A percentile compares a stretch with the other conserved stretches of the same genome.
phyloP scores from a whole-genome alignment of 352 stramenopile genomes.

The Globisporangium cystogenes region DNA sequence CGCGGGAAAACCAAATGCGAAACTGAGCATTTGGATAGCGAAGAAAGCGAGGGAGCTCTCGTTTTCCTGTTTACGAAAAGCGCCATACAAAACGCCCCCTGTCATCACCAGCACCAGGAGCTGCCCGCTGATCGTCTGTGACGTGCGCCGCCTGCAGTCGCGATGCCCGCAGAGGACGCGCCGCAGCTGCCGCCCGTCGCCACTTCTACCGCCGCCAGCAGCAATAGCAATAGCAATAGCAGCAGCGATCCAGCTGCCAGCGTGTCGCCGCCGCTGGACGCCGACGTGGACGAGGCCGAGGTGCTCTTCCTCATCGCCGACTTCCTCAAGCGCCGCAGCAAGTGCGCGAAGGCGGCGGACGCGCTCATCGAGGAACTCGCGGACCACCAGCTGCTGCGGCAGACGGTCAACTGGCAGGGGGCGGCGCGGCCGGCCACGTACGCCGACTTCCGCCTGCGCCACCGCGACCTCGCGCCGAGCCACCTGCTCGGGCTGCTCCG shows the following conservation, averaged over 20 bases:
- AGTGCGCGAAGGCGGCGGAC: slow-evolving; percentile 58
- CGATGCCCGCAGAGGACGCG: neutral
- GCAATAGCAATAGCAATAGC: neutral
- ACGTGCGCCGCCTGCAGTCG: too few species aligned
- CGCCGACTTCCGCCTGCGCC: slow-evolving; percentile 66
- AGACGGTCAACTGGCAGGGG: slow-evolving; percentile 68
- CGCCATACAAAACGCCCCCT: neutral
- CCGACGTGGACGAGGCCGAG: slow-evolving; percentile 24
- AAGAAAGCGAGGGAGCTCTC: neutral
- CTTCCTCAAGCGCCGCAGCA: slow-evolving; percentile 66
- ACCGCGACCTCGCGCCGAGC: slow-evolving; percentile 55
- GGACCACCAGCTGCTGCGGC: slow-evolving; percentile 45
- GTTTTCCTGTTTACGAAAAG: neutral
- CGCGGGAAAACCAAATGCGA: neutral
- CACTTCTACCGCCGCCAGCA: neutral
- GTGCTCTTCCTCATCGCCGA: slow-evolving; percentile 85
- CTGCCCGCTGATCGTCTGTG: too few species aligned
- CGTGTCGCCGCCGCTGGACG: neutral
- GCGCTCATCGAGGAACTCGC: slow-evolving; percentile 62
- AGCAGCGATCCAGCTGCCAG: neutral
- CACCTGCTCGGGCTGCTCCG: slow-evolving; percentile 64
- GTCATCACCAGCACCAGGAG: neutral
- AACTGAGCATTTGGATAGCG: neutral
- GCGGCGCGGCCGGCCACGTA: slow-evolving; percentile 43
- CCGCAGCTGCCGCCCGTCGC: neutral